Evolutionary conservation across 2,329 filamentous ascomycete species (phyloP).

Genomic region (Botrytis aclada): DNA sequence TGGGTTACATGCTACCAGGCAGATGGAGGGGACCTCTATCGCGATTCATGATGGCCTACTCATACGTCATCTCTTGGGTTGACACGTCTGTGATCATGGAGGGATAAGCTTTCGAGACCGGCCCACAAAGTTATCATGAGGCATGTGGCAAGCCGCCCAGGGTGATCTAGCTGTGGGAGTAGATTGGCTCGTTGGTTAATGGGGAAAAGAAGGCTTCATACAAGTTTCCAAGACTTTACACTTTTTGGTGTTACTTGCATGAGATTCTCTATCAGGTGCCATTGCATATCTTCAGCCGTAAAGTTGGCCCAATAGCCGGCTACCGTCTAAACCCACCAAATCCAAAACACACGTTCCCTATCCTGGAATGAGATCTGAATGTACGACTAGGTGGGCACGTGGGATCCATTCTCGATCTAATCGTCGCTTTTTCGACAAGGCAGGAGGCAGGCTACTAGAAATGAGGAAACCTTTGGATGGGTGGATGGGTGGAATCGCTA

Average conservation of each 20-base stretch:
- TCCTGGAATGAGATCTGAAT: not conserved
- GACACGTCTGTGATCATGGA: not conserved
- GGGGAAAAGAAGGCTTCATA: not conserved
- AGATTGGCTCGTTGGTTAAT: not conserved
- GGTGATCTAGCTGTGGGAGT: not conserved
- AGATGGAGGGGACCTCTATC: not conserved
- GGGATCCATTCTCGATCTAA: not conserved
- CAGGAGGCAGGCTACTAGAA: not conserved
- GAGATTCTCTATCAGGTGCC: not conserved
- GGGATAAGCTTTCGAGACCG: not conserved
- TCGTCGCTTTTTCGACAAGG: not conserved
- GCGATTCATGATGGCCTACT: not conserved
- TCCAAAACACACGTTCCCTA: not conserved
- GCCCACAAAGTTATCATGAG: not conserved
- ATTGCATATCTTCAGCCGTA: not conserved
- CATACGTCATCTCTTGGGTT: slow-evolving; percentile 4
- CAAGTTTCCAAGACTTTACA: no score
- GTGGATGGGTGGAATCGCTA: not conserved
- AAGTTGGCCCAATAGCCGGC: not conserved
- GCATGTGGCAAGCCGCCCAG: not conserved
- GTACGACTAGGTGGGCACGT: not conserved
- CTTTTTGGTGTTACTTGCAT: not conserved
- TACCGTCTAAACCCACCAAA: not conserved
- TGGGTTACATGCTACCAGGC: not conserved
- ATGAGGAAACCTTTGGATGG: not conserved